Conservation (phyloP, 768 basidiomycete species). For the Pisolithus microcarpus region DNA sequence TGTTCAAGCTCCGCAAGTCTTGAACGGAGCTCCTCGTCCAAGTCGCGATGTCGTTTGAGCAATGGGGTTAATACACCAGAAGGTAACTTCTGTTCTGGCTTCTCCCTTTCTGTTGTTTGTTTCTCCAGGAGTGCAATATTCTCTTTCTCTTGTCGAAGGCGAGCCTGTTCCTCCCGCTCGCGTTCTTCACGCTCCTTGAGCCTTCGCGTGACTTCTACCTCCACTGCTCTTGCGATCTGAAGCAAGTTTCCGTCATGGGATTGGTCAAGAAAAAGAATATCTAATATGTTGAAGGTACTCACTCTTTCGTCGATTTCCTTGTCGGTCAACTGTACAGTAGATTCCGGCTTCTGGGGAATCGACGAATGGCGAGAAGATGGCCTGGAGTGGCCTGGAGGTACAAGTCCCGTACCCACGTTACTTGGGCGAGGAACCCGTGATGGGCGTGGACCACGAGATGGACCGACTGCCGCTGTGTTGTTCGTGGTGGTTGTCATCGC, state of each 20-base stretch:
- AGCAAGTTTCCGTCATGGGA: not conserved
- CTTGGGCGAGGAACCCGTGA: slow-evolving; percentile 28
- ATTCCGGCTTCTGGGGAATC: slow-evolving; percentile 13
- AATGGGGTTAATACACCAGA: slow-evolving; percentile 50
- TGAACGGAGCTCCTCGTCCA: slow-evolving; percentile 59
- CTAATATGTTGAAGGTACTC: slow-evolving; percentile 13
- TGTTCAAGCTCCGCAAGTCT: slow-evolving; percentile 64
- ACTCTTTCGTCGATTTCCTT: slow-evolving; percentile 73
- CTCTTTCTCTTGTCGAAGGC: slow-evolving; percentile 21
- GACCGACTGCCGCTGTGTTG: slow-evolving; percentile 2
- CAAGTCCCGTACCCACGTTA: slow-evolving; percentile 20
- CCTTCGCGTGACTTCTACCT: slow-evolving; percentile 64
- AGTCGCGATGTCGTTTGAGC: slow-evolving; percentile 56
- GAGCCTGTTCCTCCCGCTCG: slow-evolving; percentile 27
- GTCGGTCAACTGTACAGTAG: slow-evolving; percentile 39
- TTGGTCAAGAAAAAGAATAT: not conserved
- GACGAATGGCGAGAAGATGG: slow-evolving; percentile 14
- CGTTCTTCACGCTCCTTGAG: slow-evolving; percentile 39
- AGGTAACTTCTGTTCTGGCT: slow-evolving; percentile 16
- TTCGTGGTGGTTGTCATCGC: not conserved
- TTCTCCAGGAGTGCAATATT: slow-evolving; percentile 15
- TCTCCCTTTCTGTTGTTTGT: slow-evolving; percentile 5
- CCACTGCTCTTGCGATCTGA: slow-evolving; percentile 68
- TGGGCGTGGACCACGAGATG: slow-evolving; percentile 21
- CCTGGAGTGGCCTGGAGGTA: slow-evolving; percentile 16